Evolutionary conservation across 768 basidiomycete genomes (phyloP), one percentile per base, ranked within the genome.

Genomic region (Rhizopogon roseolus): DNA sequence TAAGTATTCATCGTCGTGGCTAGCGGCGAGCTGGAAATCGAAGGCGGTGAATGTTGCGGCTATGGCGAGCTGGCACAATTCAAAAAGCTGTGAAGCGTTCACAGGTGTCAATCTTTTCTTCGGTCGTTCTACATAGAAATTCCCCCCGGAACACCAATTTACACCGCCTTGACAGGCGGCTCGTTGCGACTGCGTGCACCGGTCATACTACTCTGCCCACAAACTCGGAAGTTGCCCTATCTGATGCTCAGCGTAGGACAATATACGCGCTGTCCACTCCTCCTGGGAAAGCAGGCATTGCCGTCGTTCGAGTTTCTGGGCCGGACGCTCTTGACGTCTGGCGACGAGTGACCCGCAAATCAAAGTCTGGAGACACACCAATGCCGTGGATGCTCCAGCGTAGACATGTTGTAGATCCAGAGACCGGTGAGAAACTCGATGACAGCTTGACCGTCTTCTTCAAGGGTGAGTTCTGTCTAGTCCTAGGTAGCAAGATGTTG

Each of bases 201-300:
- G 16, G 25, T 41, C 29, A 54, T 41, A 17, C 48, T 14, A 17
- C 10, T 10, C 17, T 22, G 10, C 22, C 43, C n/a, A n/a, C 29
- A 19, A 44, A 52, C n/a, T 36, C 36, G 19, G 27, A 57, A 9
- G 59, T 66, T 6, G 64, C 66, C 0, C 66, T 59, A 41, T 79
- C 78, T 10, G 74, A 77, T 43, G 70, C 85, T 5, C 86, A 90
- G 64, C 73, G 77, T n/a, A 62, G 69, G 22, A 95, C 93, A 2
- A 90, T 96, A 43, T 96, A 88, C 64, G 93, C 93, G 1, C 76
- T 94, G 27, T 90, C 93, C 0, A 93, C 92, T 0, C 90, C 93
- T 1, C 83, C 88, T 2, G 93, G 92, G 1, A 92, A 86, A 57
- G 91, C 81, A 4, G 93, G 93, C 14, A 79, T 96, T 16, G 90